Conservation (phyloP, 371 early-diverging fungal species). For the Coemansia sp. region DNA sequence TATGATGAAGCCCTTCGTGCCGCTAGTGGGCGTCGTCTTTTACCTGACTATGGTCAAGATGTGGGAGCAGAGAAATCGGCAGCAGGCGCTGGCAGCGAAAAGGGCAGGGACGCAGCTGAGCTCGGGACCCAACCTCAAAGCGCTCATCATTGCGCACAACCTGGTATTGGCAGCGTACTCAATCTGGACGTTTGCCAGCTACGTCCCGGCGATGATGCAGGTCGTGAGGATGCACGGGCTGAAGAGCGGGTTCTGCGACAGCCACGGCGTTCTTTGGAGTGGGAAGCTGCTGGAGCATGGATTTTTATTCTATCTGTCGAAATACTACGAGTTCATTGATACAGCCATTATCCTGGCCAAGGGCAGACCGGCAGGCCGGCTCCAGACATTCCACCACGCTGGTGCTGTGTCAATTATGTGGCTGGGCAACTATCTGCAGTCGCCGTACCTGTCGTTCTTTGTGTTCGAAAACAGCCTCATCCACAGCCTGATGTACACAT, state of each 20-base stretch:
- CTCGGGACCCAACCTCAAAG: slow-evolving; percentile 12
- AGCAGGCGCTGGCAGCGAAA: not conserved
- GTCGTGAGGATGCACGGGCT: slow-evolving; percentile 52
- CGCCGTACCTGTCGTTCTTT: slow-evolving; percentile 82
- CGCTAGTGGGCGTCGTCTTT: slow-evolving; percentile 16
- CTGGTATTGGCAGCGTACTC: slow-evolving; percentile 69
- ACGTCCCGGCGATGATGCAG: slow-evolving; percentile 59
- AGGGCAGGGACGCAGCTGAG: no score
- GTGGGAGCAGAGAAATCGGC: slow-evolving; percentile 31
- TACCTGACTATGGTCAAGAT: slow-evolving; percentile 16
- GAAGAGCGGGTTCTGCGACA: slow-evolving; percentile 63
- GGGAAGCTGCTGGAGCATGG: slow-evolving; percentile 71
- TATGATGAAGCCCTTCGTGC: slow-evolving; percentile 38
- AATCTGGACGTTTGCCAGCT: slow-evolving; percentile 66
- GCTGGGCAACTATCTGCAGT: slow-evolving; percentile 68
- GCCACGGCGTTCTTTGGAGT: slow-evolving; percentile 63
- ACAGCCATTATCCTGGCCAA: slow-evolving; percentile 81
- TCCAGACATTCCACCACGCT: slow-evolving; percentile 87
- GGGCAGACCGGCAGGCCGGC: slow-evolving; percentile 69
- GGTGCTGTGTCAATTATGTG: slow-evolving; percentile 84
- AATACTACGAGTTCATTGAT: slow-evolving; percentile 86
- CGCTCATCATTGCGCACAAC: slow-evolving; percentile 71
- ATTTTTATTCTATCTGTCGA: slow-evolving; percentile 81
- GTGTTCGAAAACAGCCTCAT: slow-evolving; percentile 88
- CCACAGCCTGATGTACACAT: slow-evolving; percentile 88